Conservation (phyloP, 139 green algal species). For the Coelastrella sp. region DNA sequence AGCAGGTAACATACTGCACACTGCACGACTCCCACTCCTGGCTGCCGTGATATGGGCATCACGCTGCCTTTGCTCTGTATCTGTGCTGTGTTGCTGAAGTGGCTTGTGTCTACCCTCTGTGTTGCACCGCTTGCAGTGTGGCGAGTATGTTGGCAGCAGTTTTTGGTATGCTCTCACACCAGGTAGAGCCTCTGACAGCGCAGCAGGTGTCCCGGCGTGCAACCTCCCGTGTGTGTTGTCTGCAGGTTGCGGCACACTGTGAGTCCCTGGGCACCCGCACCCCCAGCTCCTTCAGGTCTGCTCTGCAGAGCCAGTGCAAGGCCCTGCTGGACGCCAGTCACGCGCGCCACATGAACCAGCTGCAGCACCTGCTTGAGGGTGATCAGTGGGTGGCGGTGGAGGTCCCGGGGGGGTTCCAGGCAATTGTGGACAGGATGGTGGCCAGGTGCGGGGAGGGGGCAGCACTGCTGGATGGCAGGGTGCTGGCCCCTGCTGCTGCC, state of each 20-base stretch:
- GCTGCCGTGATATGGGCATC: not conserved
- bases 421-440: constrained; percentile 61
- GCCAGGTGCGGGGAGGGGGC: constrained; percentile 28
- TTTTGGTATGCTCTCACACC: not conserved
- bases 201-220: not conserved
- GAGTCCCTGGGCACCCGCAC: constrained; percentile 55
- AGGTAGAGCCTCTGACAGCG: not conserved
- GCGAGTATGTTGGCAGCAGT: not conserved
- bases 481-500: not conserved
- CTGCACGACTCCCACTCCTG: not conserved
- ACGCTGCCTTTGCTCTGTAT: not conserved
- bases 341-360: constrained; percentile 53
- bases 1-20: constrained; percentile 11
- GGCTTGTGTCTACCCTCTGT: not conserved
- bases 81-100: not conserved
- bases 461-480: constrained; percentile 19
- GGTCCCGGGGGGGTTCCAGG: constrained; percentile 69
- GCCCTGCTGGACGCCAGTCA: constrained; percentile 76
- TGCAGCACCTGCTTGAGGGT: constrained; percentile 69
- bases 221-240: not conserved
- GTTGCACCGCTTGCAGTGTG: not conserved
- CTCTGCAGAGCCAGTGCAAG: constrained; percentile 79
- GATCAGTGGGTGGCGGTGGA: constrained; percentile 77
- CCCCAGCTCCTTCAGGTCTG: constrained; percentile 53
- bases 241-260: constrained; percentile 3